Evolutionary conservation across 2,329 filamentous ascomycete species (phyloP), one percentile per base, ranked within the genome.

Genomic region (Ophiostoma sp.): DNA sequence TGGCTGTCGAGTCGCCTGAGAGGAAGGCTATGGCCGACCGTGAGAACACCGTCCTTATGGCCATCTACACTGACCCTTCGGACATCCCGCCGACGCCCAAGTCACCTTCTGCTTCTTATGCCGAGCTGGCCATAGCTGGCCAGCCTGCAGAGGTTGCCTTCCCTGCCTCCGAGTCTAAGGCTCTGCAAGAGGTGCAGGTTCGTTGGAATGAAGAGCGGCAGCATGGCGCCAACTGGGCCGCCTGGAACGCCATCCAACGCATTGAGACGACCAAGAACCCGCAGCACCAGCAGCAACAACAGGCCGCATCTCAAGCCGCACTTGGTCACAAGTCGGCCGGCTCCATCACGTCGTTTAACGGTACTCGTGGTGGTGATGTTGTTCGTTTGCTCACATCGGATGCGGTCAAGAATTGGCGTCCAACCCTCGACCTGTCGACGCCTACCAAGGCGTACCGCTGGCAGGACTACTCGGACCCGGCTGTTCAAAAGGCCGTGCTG

Each of bases 1-100:
- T 85, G 33, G 78, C 80, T 0, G 85, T 91, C 45, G 81, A 83
- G 22, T 90, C 89, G 0, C 82, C 85, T 0, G 87, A 91, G 79
- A 87, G 89, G 76, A 84, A 85, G 74, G 79, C 82, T 31, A 90
- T 90, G 79, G 83, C 84, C 7, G 84, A 87, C 64, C 86, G 89
- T 33, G 89, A 91, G 78, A 85, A 85, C 64, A 84, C 83, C 12
- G 88, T 90, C 77, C 83, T 91, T 45, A 89, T 91, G 86, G 87
- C 83, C n/a, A 82, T 89, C 61, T 90, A 90, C 77, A 85, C 85
- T 1, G 84, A 86, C 66, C 77, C 81, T 0, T 82, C 84, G 3
- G 87, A 90, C 74, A 89, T 90, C 66, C 88, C 88, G 1, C 81
- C 84, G 2, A 86, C 87, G 3, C 87, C 88, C 15, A 87, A 87